Evolutionary conservation across 2,329 filamentous ascomycete genomes (phyloP), one percentile per base, ranked within the genome.

Genomic region (Colletotrichum sublineola): DNA sequence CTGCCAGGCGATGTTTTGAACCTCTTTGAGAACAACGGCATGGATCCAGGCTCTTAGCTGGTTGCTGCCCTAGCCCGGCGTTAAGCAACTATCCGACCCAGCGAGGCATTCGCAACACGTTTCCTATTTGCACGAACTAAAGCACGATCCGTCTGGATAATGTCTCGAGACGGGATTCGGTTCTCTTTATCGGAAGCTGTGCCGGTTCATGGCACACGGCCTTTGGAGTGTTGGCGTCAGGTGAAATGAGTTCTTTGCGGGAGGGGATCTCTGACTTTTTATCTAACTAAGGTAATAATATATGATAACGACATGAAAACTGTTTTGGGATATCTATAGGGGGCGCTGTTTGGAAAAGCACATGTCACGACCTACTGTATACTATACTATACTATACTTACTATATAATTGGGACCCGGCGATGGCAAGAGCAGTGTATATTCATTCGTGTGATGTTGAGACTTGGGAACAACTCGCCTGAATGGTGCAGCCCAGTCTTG

Each of bases 1-100:
- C 82, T 94, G 8, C 92, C 92, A 0, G 87, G 87, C 33, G 91
- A 93, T 77, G 86, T 93, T 72, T 77, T 93, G 50, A 86, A 85
- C 42, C 86, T 90, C 65, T 90, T 88, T 75, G 86, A 86, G 40
- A 73, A 71, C 12, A 67, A 71, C 5, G 64, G 61, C n/a, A 60
- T 68, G 60, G 70, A 70, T 18, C 40, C 70, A 11, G 70, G 70
- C 20, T 70, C 60, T 42, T 73, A 62, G 24, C 5, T 63, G 4
- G 2, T 7, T 29, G 24, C 8, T 15, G 4, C 18, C 1, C 3
- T 9, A 31, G 3, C 6, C 24, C 12, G 15, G n/a, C n/a, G 24
- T 14, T 8, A 11, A 20, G 12, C n/a, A 18, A 24, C 33, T 7
- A 42, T 53, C 14, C n/a, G 8, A 38, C 3, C 5, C 15, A 36